Evolutionary conservation across 2,329 filamentous ascomycete species (phyloP).

Genomic region (Talaromyces sp.): DNA sequence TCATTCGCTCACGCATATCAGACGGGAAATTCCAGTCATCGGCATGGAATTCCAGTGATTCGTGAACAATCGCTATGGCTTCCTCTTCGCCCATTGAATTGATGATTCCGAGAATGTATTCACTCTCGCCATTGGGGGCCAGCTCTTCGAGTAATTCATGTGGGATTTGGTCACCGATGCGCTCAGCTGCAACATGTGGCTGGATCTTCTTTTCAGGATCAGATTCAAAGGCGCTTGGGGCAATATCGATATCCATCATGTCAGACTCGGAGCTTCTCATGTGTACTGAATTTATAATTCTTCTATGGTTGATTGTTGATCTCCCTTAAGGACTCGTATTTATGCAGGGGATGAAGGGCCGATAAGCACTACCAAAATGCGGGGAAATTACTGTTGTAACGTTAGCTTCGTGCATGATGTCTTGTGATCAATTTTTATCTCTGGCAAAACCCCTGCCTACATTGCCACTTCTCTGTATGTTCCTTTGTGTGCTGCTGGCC

Average conservation of each 20-base stretch:
- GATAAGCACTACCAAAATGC: neutral
- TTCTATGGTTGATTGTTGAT: neutral
- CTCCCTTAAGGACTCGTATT: neutral
- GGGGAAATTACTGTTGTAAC: neutral
- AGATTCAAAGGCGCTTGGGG: neutral
- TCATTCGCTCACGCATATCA: conserved; percentile 11
- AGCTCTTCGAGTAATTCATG: conserved; percentile 10
- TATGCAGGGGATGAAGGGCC: neutral
- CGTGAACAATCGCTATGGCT: conserved; percentile 4
- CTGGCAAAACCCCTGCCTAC: neutral
- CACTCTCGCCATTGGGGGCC: conserved; percentile 3
- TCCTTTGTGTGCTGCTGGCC: neutral
- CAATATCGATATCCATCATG: neutral
- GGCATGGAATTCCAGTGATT: conserved; percentile 5
- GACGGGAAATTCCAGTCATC: conserved; percentile 12
- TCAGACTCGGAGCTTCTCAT: neutral
- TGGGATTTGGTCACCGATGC: neutral
- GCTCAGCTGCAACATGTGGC: neutral
- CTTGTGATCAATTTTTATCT: neutral
- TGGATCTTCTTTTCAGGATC: neutral
- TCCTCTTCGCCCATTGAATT: conserved; percentile 10
- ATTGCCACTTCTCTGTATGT: neutral
- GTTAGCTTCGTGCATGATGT: neutral
- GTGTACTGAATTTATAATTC: neutral
- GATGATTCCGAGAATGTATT: conserved; percentile 11